Conservation (phyloP, 352 stramenopile genomes). For the Pythium aristosporum region DNA sequence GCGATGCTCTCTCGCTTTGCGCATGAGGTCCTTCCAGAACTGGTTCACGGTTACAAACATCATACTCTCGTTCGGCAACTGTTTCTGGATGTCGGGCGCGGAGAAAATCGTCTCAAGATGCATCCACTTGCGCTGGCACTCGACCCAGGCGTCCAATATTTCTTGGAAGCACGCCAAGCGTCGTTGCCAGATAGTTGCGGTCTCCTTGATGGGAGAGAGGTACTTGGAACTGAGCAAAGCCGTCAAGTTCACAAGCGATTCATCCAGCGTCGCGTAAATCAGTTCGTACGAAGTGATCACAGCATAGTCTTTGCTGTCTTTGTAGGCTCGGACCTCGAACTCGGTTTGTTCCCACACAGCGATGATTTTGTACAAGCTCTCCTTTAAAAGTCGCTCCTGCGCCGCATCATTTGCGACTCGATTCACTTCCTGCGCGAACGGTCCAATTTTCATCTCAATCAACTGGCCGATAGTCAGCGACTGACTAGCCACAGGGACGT, state of each 20-base stretch:
- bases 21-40: conserved; percentile 83
- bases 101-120: conserved; percentile 85
- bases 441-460: conserved; percentile 75
- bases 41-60: conserved; percentile 64
- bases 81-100: conserved; percentile 80
- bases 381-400: conserved; percentile 86
- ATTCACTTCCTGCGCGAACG: conserved; percentile 76
- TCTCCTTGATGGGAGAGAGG: conserved; percentile 74
- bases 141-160: conserved; percentile 76
- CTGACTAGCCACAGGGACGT: not conserved
- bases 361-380: conserved; percentile 88
- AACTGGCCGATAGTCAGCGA: conserved; percentile 80
- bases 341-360: conserved; percentile 78
- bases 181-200: conserved; percentile 65
- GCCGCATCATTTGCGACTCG: conserved; percentile 82
- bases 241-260: conserved; percentile 90
- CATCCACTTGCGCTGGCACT: conserved; percentile 80
- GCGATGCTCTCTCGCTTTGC: conserved; percentile 53
- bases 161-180: conserved; percentile 77
- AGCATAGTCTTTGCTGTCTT: conserved; percentile 88
- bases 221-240: conserved; percentile 90
- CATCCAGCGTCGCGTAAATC: conserved; percentile 82
- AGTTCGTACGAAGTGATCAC: conserved; percentile 79
- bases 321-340: conserved; percentile 90
- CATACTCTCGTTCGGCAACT: conserved; percentile 66